Base-by-base conservation (phyloP, 495 filamentous ascomycete species). In the Niebla homalea region DNA sequence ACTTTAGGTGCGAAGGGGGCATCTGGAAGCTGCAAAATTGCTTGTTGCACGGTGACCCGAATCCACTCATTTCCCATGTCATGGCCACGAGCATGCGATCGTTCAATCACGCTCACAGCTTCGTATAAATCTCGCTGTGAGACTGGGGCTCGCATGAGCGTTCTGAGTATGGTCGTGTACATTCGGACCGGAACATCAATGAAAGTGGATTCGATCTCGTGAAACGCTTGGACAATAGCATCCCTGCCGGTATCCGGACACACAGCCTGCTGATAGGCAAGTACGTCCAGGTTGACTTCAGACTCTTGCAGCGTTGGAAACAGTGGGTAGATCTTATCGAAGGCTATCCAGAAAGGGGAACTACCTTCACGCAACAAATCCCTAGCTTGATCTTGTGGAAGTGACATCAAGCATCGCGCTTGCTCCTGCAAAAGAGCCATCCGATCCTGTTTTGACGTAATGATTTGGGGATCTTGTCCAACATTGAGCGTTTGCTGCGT, bases 81-180 rank as follows among this genome's bases (percentile, higher is more conserved):
- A 4, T 63, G 56, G 11, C 74, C 74, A 16, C 62, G 64, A 16
- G 69, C 59, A 29, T 63, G 59, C 52, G 78, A 69, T 16, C 61
- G 57, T 32, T 74, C 68, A 14, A 79, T 49, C 35, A 76, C 65
- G 35, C 67, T 63, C 41, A 77, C 55, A 20, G 69, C 68, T 22
- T 65, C 52, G 14, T 67, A 29, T 12, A 70, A 49, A 25, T 46
- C 21, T 23, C 59, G 47, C 26, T 65, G 36, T 19, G 64, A 60
- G 5, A 68, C 45, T 14, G 67, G 54, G 48, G 69, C 15, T 3
- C 55, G 37, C 41, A 78, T 56, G 47, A 78, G 49, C 14, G 61
- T 60, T 36, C 60, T 61, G 22, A 70, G 56, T 43, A 71, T 48
- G 12, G 60, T 57, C n/a, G 65, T 58, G 32, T 57, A 69, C 18